Base-by-base conservation (phyloP, 2,329 filamentous ascomycete species). In the Whalleya microplaca region DNA sequence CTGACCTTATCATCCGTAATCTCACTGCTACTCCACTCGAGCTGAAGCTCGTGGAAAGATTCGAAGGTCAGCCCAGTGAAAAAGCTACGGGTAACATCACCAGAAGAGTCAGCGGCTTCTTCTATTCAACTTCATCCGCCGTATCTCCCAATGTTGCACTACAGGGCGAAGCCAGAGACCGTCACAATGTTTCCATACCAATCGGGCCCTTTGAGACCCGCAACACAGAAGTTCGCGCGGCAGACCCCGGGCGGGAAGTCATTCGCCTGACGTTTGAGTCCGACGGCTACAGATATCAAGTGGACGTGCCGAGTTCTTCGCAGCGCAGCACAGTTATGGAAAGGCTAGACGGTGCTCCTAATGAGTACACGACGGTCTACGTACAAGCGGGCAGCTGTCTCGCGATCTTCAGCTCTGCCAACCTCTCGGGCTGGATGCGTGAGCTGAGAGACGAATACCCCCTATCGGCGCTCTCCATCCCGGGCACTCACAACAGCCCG, bases 401-500 rank as follows among this genome's bases (percentile, higher is more conserved):
- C 9, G 75, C 84, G 41, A 78, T 98, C 58, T 87, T 88, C 75
- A 91, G 87, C 59, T 92, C 87, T 4, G 82, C 87, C 16, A 81
- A 85, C 51, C 82, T 93, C 48, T 72, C 85, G 59, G 76, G 80
- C 51, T 96, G 95, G 95, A 98, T 98, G 93, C 75, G 80, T 54
- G 81, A 87, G 59, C 80, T 98, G 42, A 79, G 82, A 58, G 84
- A 93, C 67, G 81, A 86, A 19, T 88, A 85, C 49, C 86, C 91
- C 1, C 79, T 98, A 3, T 90, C 91, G 1, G 83, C 88, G 2
- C 84, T 99, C 48, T 95, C 90, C 48, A 95, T 98, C 61, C 95
- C 95, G 0, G 95, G 95, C 62, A 97, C 95, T 0, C 95, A 99
- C 79, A 98, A 99, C 76, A 91, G 90, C 18, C 91, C 95, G 6